These are phyloP conservation scores for Nitzschia inconspicua DNA, from an alignment of 108 stramenopile genomes.

Conservation along the genomic window DNA sequence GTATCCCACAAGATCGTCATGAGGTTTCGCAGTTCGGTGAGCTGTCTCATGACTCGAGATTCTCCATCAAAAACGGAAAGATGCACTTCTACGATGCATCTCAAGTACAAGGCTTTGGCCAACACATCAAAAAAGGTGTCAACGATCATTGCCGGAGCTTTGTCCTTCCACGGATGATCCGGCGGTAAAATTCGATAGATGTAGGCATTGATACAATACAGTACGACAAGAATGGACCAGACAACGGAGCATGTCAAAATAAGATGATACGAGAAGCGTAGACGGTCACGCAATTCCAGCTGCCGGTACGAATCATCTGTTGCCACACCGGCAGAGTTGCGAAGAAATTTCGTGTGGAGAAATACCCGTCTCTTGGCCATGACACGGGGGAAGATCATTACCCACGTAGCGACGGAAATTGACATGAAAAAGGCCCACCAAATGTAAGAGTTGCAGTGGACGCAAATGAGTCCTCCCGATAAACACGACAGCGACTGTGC, in stretches of 20 bases:
- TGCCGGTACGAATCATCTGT: slow-evolving; percentile 25
- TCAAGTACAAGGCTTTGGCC: slow-evolving; percentile 52
- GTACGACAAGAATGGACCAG: slow-evolving; percentile 28
- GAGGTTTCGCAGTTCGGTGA: slow-evolving; percentile 47
- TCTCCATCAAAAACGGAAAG: slow-evolving; percentile 42
- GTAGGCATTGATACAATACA: slow-evolving; percentile 6
- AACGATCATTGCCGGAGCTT: slow-evolving; percentile 13
- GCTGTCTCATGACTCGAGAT: slow-evolving; percentile 32
- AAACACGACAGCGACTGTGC: slow-evolving; percentile 16
- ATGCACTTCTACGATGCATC: slow-evolving; percentile 48
- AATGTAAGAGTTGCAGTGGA: slow-evolving; percentile 37
- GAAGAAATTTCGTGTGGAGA: slow-evolving; percentile 34
- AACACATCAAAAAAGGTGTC: slow-evolving; percentile 62
- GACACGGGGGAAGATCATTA: too few species aligned
- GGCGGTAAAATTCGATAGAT: neutral
- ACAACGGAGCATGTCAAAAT: slow-evolving; percentile 12
- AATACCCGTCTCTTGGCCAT: slow-evolving; percentile 35
- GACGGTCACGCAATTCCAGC: slow-evolving; percentile 37
- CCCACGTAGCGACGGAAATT: slow-evolving; percentile 35
- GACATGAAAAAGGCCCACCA: slow-evolving; percentile 57
- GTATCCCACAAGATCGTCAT: slow-evolving; percentile 59
- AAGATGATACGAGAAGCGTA: slow-evolving; percentile 24
- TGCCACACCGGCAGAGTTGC: slow-evolving; percentile 7
- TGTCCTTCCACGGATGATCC: neutral
- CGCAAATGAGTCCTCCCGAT: slow-evolving; percentile 4